Evolutionary conservation across 1,139 yeast species (phyloP).

Genomic region (Yamadazyma sp.): DNA sequence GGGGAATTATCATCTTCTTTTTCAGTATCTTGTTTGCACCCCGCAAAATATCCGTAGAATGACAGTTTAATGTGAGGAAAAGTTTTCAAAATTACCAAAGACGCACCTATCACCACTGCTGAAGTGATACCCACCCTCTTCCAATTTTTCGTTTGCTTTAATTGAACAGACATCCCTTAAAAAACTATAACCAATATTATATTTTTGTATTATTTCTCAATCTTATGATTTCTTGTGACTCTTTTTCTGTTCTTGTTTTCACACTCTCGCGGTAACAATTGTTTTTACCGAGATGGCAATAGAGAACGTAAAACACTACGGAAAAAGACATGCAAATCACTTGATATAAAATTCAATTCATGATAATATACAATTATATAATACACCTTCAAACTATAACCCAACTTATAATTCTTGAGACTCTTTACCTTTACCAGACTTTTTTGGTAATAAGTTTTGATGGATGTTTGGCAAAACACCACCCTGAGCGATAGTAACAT

Average conservation of each 20-base stretch:
- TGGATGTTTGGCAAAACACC: conserved; percentile 98
- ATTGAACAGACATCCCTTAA: conserved; percentile 9
- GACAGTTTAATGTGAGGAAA: conserved; percentile 49
- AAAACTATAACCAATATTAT: background rate
- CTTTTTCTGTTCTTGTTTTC: background rate
- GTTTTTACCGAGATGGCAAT: too few relatives aligned
- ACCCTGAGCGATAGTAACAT: conserved; percentile 85
- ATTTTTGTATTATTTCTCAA: background rate
- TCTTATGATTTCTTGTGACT: conserved; percentile 1
- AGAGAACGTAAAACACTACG: background rate
- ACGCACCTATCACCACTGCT: conserved; percentile 39
- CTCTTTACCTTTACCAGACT: conserved; percentile 75
- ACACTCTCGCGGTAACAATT: too few relatives aligned
- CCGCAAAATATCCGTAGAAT: conserved; percentile 24
- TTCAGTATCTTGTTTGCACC: conserved; percentile 17
- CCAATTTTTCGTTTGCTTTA: conserved; percentile 8
- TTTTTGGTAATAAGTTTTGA: conserved; percentile 93
- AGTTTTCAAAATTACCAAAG: conserved; percentile 46
- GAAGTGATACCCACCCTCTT: conserved; percentile 7
- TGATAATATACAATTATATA: conserved; percentile 6
- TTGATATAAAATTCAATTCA: conserved; percentile 4
- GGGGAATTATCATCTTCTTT: conserved; percentile 21
- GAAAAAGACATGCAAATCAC: background rate
- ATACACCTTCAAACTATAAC: conserved; percentile 5
- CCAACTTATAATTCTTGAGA: conserved; percentile 74